These are phyloP conservation scores for Quercus engelmannii DNA, from an alignment of 306 rosid genomes.

Conservation along the genomic window DNA sequence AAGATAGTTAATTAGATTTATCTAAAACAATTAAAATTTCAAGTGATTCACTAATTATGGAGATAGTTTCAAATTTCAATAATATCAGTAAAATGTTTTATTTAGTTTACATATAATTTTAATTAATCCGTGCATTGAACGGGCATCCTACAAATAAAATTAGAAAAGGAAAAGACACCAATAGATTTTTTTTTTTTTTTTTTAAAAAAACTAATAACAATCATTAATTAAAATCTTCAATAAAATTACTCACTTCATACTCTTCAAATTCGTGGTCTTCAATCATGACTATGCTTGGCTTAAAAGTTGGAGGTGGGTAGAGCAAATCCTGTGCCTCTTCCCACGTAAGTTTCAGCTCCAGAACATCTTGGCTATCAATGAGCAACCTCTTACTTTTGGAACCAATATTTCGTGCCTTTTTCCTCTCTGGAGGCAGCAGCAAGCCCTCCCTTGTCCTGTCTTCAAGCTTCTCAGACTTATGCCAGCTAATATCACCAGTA, in stretches of 20 bases:
- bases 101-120: too few species aligned
- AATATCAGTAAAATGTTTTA: too few species aligned
- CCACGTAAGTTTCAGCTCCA: slow-evolving; percentile 94
- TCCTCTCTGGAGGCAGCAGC: slow-evolving; percentile 82
- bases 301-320: slow-evolving; percentile 82
- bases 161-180: background rate
- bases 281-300: slow-evolving; percentile 79
- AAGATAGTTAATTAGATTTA: too few species aligned
- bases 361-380: slow-evolving; percentile 91
- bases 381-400: slow-evolving; percentile 92
- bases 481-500: slow-evolving; percentile 72
- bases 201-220: background rate
- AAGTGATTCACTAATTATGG: too few species aligned
- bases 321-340: slow-evolving; percentile 98
- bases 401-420: slow-evolving; percentile 84
- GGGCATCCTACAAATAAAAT: background rate
- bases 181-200: background rate
- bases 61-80: too few species aligned
- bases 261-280: slow-evolving; percentile 96
- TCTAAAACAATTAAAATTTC: too few species aligned
- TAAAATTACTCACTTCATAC: slow-evolving; percentile 67
- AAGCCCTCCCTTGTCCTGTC: slow-evolving; percentile 68
- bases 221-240: background rate
- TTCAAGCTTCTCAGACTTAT: slow-evolving; percentile 61
- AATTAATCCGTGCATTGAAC: too few species aligned